These are phyloP conservation scores for Trichoderma atrobrunneum DNA, from an alignment of 2,329 filamentous ascomycete genomes.

Conservation along the genomic window DNA sequence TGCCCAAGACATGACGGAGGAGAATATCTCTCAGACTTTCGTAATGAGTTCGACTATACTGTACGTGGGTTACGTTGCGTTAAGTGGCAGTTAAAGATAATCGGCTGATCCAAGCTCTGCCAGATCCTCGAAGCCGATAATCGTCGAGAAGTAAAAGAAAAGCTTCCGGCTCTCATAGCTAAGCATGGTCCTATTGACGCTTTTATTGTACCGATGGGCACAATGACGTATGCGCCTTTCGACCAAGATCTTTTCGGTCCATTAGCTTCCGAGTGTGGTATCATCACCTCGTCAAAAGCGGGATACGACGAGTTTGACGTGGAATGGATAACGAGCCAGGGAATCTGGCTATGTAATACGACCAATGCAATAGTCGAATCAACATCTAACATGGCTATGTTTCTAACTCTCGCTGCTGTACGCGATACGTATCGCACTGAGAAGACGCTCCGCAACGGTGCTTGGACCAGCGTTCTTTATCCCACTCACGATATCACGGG, in stretches of 20 bases:
- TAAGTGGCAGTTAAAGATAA: background rate
- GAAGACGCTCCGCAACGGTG: background rate
- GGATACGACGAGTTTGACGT: background rate
- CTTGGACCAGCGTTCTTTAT: background rate
- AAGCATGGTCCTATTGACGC: background rate
- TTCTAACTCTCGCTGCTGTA: background rate
- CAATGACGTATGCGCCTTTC: background rate
- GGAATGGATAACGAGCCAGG: background rate
- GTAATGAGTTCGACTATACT: background rate
- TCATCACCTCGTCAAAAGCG: background rate
- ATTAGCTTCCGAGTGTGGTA: background rate
- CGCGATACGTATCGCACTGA: background rate
- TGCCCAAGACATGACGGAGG: background rate
- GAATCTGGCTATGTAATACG: background rate
- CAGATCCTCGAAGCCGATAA: background rate
- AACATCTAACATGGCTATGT: background rate
- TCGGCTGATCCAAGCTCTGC: background rate
- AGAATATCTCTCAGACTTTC: background rate
- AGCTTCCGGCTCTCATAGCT: background rate
- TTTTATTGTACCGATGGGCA: background rate
- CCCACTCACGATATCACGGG: background rate
- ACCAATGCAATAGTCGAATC: background rate
- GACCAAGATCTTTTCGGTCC: background rate
- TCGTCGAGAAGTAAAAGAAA: background rate
- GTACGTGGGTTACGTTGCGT: background rate